phyloP scores from a whole-genome alignment of 306 rosid genomes.

The Crotalaria pallida region DNA sequence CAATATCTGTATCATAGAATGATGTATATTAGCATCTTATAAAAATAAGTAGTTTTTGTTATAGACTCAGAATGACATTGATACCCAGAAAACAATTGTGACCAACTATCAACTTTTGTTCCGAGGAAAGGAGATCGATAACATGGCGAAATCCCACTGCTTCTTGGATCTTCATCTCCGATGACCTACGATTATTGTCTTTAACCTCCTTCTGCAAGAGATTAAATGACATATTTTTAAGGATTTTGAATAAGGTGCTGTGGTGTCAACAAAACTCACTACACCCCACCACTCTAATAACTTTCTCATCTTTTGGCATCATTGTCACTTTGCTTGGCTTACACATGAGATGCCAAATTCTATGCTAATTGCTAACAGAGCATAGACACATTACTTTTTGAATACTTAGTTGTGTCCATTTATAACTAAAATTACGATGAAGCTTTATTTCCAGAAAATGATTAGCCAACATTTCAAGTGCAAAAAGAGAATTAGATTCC shows the following conservation, averaged over 20 bases:
- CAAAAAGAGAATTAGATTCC: slow-evolving; percentile 3
- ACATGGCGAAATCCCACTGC: slow-evolving; percentile 96
- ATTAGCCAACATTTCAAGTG: not conserved
- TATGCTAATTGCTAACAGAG: slow-evolving; percentile 10
- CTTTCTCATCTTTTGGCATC: slow-evolving; percentile 1
- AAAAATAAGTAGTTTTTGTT: slow-evolving; percentile 3
- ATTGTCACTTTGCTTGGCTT: not conserved
- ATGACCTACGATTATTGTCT: slow-evolving; percentile 39
- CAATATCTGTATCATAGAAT: slow-evolving; percentile 61
- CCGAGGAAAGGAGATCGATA: slow-evolving; percentile 83
- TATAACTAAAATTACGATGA: not conserved
- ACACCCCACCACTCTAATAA: not conserved
- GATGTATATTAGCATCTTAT: slow-evolving; percentile 8
- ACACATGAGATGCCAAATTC: slow-evolving; percentile 11
- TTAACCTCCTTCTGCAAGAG: slow-evolving; percentile 67
- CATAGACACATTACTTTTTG: not conserved
- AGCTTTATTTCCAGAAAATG: not conserved
- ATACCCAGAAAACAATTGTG: slow-evolving; percentile 92
- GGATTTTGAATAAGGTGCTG: not conserved
- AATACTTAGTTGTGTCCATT: not conserved
- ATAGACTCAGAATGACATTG: not conserved
- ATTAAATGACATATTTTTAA: slow-evolving; percentile 2
- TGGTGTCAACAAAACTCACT: not conserved
- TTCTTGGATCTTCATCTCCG: slow-evolving; percentile 55
- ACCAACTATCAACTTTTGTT: slow-evolving; percentile 77